phyloP scores from a whole-genome alignment of 1,139 yeast genomes.

The Lodderomyces margitis region DNA sequence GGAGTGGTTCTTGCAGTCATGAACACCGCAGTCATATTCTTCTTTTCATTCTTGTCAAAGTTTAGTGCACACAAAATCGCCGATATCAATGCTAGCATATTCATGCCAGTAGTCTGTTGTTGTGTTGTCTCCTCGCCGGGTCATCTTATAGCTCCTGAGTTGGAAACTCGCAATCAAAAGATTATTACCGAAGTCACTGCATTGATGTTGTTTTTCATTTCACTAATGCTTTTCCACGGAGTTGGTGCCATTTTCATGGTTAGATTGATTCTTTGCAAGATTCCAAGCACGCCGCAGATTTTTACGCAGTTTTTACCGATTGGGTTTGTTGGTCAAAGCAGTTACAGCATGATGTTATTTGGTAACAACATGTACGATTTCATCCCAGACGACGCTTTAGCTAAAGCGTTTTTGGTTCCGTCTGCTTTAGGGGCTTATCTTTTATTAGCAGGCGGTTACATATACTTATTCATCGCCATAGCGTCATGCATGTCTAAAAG shows the following conservation, averaged over 20 bases:
- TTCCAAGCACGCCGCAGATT: conserved; percentile 12
- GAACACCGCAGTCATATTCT: conserved; percentile 13
- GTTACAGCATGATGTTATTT: conserved; percentile 60
- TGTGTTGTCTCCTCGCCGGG: conserved; percentile 14
- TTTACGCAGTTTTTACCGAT: conserved; percentile 26
- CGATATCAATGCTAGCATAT: conserved; percentile 10
- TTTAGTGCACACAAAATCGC: conserved; percentile 9
- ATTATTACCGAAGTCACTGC: conserved; percentile 13
- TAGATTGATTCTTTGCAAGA: conserved; percentile 11
- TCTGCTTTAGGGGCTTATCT: conserved; percentile 39
- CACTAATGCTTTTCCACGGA: conserved; percentile 12
- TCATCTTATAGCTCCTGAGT: conserved; percentile 11
- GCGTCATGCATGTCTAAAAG: conserved; percentile 39
- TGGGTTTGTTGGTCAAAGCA: conserved; percentile 69
- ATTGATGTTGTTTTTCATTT: conserved; percentile 11
- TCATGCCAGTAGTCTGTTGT: conserved; percentile 15
- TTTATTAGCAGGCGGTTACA: conserved; percentile 59
- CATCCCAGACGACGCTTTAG: conserved; percentile 14
- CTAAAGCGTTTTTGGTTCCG: conserved; percentile 15
- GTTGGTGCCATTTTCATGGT: conserved; percentile 12
- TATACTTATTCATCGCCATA: conserved; percentile 56
- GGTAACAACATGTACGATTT: conserved; percentile 39
- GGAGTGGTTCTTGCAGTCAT: conserved; percentile 14
- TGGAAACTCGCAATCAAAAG: conserved; percentile 9
- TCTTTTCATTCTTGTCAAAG: conserved; percentile 14